Evolutionary conservation across 106 monocot genomes (phyloP), one percentile per base, ranked within the genome.

Genomic region (Apostasia ramifera): DNA sequence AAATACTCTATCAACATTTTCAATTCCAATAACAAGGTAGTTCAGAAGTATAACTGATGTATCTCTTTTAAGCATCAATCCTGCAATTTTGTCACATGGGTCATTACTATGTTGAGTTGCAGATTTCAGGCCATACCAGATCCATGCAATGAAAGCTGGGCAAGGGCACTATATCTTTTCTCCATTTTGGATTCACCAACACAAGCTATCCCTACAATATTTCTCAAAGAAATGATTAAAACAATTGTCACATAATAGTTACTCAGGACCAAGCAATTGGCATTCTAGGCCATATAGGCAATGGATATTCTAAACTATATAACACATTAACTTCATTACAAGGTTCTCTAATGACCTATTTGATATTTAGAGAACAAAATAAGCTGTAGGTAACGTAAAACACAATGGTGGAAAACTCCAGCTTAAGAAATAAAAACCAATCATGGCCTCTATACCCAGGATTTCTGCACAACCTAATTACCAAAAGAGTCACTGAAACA

Each of bases 41-140:
- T 5, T 45, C 62, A 62, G 45, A 26, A 26, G 26, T 26, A 26
- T 26, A 59, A 44, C 14, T 12, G 4, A 62, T 62, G 10, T 44
- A 62, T 44, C 43, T 44, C 44, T 62, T 62, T 44, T 62, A 62
- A 62, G 3, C 45, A 62, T 62, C 62, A 62, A 8, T 62, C 38
- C 62, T 45, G 44, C 62, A 62, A 38, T 61, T 11, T 45, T 59
- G 8, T 8, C 9, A 39, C 59, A 59, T n/a, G 37, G 47, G 53
- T 62, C 61, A 72, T 52, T 62, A 1, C 42, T 62, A 50, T 51
- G 14, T 11, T 47, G 54, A 41, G 26, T 57, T 52, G 50, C 44
- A 73, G 63, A 53, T 73, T 62, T n/a, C 62, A 63, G 52, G 60
- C 47, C 72, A 73, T 73, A 73, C 71, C 71, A 71, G 63, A 53